These are phyloP conservation scores for Thymus quinquecostatus DNA, from an alignment of 257 asterid genomes.

Conservation along the genomic window DNA sequence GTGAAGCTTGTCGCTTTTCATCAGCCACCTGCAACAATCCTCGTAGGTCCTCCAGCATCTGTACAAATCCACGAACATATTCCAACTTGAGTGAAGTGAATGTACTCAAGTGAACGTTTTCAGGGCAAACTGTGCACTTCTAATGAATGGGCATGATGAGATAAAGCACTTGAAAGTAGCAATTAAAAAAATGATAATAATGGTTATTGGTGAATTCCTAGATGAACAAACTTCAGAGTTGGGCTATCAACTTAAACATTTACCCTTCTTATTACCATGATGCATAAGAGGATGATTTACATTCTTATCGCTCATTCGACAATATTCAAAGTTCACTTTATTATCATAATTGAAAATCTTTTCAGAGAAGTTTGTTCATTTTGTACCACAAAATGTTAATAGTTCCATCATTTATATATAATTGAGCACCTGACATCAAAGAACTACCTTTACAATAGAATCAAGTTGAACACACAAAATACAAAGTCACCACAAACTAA, in stretches of 20 bases:
- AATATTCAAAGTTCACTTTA: not conserved
- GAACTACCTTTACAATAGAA: constrained; percentile 9
- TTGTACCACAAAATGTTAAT: not conserved
- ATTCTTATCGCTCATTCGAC: constrained; percentile 4
- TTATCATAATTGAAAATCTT: constrained; percentile 11
- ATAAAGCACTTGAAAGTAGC: not conserved
- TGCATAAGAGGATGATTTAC: not conserved
- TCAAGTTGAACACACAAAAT: not conserved
- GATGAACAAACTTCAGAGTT: constrained; percentile 13
- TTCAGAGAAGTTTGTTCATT: constrained; percentile 3
- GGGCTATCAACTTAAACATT: not conserved
- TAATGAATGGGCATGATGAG: constrained; percentile 17
- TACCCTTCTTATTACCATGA: constrained; percentile 5
- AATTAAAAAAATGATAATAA: not conserved
- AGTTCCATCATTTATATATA: not conserved
- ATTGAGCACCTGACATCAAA: not conserved
- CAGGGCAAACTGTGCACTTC: constrained; percentile 16
- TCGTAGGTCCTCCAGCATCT: constrained; percentile 80
- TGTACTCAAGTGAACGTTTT: constrained; percentile 8
- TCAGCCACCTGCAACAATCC: constrained; percentile 75
- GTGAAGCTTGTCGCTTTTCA: constrained; percentile 76
- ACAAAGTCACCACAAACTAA: constrained; percentile 6
- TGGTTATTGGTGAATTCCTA: not conserved
- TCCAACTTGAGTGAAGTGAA: constrained; percentile 16
- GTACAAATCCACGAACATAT: constrained; percentile 31